Evolutionary conservation across 495 filamentous ascomycete species (phyloP).

Genomic region (Glonium stellatum): DNA sequence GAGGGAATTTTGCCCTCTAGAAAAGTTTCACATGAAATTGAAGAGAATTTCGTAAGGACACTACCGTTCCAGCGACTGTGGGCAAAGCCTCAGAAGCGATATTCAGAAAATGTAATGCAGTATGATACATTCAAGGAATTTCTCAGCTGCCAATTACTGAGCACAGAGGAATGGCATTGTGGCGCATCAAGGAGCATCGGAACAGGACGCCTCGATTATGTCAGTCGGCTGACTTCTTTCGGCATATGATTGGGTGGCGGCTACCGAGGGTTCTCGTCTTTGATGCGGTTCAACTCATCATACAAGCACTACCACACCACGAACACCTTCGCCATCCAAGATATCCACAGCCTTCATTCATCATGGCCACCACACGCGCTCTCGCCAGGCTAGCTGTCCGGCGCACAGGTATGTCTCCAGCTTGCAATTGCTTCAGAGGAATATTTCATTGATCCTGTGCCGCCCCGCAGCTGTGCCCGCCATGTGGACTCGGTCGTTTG

Average conservation of each 20-base stretch:
- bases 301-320: constrained; percentile 10
- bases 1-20: too few relatives aligned
- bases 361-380: constrained; percentile 25
- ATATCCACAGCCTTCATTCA: constrained; percentile 5
- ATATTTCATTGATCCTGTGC: constrained; percentile 3
- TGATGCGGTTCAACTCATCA: not conserved
- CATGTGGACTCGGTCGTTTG: constrained; percentile 22
- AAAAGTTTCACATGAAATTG: too few relatives aligned
- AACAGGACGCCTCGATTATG: not conserved
- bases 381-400: constrained; percentile 23
- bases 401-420: constrained; percentile 17
- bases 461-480: constrained; percentile 26
- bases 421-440: constrained; percentile 1
- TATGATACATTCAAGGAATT: not conserved
- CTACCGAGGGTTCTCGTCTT: not conserved
- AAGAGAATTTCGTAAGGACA: too few relatives aligned
- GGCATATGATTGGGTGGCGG: not conserved
- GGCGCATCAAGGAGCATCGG: not conserved
- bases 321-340: constrained; percentile 1
- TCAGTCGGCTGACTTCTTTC: not conserved
- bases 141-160: not conserved
- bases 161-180: not conserved
- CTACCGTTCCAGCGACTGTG: too few relatives aligned
- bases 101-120: not conserved
- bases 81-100: not conserved